Base-by-base conservation (phyloP, 2,329 filamentous ascomycete genomes). In the Dactylellina leptospora region DNA sequence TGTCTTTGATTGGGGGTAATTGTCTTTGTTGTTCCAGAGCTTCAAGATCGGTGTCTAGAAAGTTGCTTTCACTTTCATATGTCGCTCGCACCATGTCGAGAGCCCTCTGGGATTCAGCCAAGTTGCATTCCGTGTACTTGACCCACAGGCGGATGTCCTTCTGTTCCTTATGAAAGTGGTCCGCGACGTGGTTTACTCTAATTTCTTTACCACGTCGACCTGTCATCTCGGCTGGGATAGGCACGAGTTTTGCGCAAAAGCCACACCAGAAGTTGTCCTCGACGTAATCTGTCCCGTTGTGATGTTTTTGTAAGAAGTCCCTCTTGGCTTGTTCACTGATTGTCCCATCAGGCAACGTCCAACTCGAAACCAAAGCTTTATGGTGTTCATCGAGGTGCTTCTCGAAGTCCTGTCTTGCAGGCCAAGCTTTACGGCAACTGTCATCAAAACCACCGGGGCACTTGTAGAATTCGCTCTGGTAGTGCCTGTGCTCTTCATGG, bases 181-280 rank as follows among this genome's bases (percentile, higher is more conserved):
- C 79, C 68, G 92, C 91, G 74, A 96, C 93, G 77, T 96, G 92
- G 75, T 93, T 82, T 74, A 86, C 87, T 1, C 87, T 80, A 74
- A 86, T 83, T 25, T 73, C 69, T 16, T 73, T 73, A 1, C 69
- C 69, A 51, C 68, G 85, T 85, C 84, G 85, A 86, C 0, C 86
- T 86, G 22, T 84, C 84, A 1, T 82, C 78, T 2, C 84, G 83
- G 81, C 80, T 28, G 80, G 77, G 27, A 87, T 81, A n/a, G 81
- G 78, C 11, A 91, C 80, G 18, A 87, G 82, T 16, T 80, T 76
- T 13, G 80, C 77, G 78, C 92, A 96, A 78, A 96, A 96, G 0
- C 92, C 92, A 77, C 93, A 96, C 92, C 92, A 96, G 79, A 92
- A 96, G 4, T 84, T 82, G 1, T 81, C 80, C 74, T 89, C 86